phyloP scores from a whole-genome alignment of 441 rosid species.

The Corymbia citriodora region DNA sequence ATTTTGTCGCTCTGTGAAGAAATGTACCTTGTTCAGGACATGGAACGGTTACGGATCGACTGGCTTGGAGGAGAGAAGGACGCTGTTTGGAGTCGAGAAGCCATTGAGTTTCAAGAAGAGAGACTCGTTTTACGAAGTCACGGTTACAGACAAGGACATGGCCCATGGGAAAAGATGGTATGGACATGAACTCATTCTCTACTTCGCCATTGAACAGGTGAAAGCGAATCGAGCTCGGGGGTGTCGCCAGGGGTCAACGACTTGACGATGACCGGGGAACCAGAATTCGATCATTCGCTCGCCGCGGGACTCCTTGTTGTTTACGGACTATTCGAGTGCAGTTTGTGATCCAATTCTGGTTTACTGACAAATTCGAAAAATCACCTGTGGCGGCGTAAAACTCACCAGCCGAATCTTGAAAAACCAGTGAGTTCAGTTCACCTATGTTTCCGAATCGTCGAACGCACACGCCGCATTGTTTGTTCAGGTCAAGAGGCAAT shows the following conservation, averaged over 20 bases:
- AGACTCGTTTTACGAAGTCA: neutral
- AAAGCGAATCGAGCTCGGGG: slow-evolving; percentile 33
- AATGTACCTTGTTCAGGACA: slow-evolving; percentile 14
- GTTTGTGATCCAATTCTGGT: neutral
- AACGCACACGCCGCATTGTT: neutral
- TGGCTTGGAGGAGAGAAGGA: slow-evolving; percentile 2
- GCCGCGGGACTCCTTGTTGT: slow-evolving; percentile 42
- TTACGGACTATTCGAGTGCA: neutral
- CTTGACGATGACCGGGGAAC: slow-evolving; percentile 40
- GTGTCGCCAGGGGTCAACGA: slow-evolving; percentile 44
- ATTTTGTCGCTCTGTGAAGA: slow-evolving; percentile 6
- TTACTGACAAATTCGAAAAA: neutral
- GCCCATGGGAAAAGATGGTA: neutral
- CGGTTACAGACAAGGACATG: slow-evolving; percentile 7
- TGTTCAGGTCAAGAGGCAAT: neutral
- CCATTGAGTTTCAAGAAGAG: slow-evolving; percentile 10
- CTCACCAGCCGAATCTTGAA: neutral
- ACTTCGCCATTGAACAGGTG: slow-evolving; percentile 9
- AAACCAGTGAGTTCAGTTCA: neutral
- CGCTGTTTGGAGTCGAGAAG: slow-evolving; percentile 32
- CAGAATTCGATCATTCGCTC: slow-evolving; percentile 42
- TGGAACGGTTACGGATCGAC: slow-evolving; percentile 32
- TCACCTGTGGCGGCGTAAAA: neutral
- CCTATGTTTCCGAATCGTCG: neutral
- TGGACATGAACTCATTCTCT: neutral